Base-by-base conservation (phyloP, 2,329 filamentous ascomycete genomes). In the Cryphonectria naterciae region DNA sequence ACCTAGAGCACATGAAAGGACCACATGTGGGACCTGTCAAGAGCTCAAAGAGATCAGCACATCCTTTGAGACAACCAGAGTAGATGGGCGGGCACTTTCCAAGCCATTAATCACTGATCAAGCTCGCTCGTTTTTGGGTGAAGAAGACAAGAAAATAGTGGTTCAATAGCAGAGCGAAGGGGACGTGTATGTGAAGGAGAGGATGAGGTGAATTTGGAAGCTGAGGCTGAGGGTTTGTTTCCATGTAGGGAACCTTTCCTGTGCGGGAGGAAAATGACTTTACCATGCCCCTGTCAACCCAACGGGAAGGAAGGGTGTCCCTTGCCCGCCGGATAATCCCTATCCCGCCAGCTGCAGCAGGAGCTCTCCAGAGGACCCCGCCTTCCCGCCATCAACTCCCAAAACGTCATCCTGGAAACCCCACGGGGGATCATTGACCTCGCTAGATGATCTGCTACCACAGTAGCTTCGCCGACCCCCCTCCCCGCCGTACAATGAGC, bases 401-500 rank as follows among this genome's bases (percentile, higher is more conserved):
- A 28, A 7, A 49, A 64, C 61, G 52, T 67, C 65, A 67, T 54
- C 17, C 67, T 28, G 39, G 41, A 39, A 61, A 56, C 43, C 61
- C 60, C 41, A 65, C n/a, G 35, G 35, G 35, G 28, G n/a, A 4
- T n/a, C 46, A n/a, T 3, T 49, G 46, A n/a, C 46, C 52, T 56
- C n/a, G 52, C 52, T 54, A 25, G 49, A 54, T n/a, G n/a, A 54
- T 22, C 49, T 52, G 22, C 22, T 54, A 28, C 54, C 54, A n/a
- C 25, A 58, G 25, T 19, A 58, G 54, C 8, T 19, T 3, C 28
- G 15, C 28, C 54, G 54, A 35, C 54, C 19, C 41, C 28, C 3
- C 32, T 32, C 32, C 32, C 32, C 32, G n/a, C 32, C 10, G 13
- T 46, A 72, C 32, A 52, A 52, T 86, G 85, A 83, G 78, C 41